Evolutionary conservation across 768 basidiomycete species (phyloP).

Genomic region (Flagelloscypha sp.): DNA sequence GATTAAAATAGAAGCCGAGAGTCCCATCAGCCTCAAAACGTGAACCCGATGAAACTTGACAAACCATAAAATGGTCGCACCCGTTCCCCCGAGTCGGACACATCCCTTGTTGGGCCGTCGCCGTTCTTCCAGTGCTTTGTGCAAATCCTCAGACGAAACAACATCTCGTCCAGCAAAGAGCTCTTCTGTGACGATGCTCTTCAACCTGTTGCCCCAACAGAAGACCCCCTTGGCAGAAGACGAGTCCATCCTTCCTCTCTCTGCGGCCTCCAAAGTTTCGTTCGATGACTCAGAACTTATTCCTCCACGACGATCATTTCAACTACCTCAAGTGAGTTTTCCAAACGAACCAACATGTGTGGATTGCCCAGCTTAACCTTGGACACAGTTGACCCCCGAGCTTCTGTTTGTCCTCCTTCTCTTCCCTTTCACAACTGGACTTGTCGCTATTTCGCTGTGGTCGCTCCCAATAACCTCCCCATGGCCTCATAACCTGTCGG

Average conservation of each 20-base stretch:
- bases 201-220: no score
- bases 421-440: constrained; percentile 58
- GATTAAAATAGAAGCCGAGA: no score
- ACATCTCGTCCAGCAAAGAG: no score
- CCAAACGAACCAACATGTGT: constrained; percentile 17
- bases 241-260: constrained; percentile 46
- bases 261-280: constrained; percentile 25
- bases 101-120: no score
- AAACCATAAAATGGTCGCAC: no score
- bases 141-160: no score
- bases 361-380: constrained; percentile 30
- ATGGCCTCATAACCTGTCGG: constrained; percentile 70
- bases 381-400: constrained; percentile 47
- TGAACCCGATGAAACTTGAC: no score
- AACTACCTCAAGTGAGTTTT: constrained; percentile 5
- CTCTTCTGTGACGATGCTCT: no score
- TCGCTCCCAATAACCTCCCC: constrained; percentile 64
- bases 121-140: no score
- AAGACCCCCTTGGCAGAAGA: constrained; percentile 32
- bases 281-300: constrained; percentile 24
- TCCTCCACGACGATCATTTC: constrained; percentile 5
- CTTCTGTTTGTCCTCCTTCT: constrained; percentile 64
- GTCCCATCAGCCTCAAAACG: no score
- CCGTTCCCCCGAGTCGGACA: no score
- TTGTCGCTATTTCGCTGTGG: constrained; percentile 36